These are phyloP conservation scores for Apium graveolens DNA, from an alignment of 129 eudicot species.

Conservation along the genomic window DNA sequence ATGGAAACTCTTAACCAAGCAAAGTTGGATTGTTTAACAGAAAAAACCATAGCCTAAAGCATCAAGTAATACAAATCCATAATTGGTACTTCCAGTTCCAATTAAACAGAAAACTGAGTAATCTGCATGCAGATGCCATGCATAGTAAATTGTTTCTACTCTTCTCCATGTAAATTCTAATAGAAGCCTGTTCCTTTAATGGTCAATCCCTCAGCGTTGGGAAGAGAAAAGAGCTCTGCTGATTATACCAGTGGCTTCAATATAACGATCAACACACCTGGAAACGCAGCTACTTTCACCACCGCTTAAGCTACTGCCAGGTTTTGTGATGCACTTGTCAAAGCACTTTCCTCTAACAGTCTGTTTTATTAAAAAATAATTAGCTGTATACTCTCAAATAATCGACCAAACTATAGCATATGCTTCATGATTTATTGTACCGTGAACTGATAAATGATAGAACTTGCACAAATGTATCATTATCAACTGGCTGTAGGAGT, in stretches of 20 bases:
- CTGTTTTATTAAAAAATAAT: constrained; percentile 26
- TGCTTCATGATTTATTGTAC: background rate
- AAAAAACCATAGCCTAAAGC: background rate
- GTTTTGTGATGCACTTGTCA: constrained; percentile 91
- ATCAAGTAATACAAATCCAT: background rate
- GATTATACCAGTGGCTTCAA: constrained; percentile 64
- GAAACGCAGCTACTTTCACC: constrained; percentile 85
- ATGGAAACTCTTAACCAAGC: background rate
- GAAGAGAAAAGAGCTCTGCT: constrained; percentile 49
- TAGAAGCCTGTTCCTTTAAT: background rate
- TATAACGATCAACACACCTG: constrained; percentile 70
- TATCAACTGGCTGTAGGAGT: background rate
- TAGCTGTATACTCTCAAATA: background rate
- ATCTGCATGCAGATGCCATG: background rate
- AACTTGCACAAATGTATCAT: background rate
- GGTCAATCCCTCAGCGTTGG: constrained; percentile 13
- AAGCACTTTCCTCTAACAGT: constrained; percentile 94
- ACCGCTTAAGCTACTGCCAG: constrained; percentile 81
- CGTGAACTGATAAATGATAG: background rate
- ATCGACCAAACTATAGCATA: background rate
- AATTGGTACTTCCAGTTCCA: background rate
- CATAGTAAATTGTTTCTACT: constrained; percentile 3
- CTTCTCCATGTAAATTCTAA: background rate
- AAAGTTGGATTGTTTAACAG: background rate
- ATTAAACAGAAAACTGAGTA: background rate